These are phyloP conservation scores for Mycosarcoma mackinlayi DNA, from an alignment of 1,284 basidiomycete species.

Conservation along the genomic window DNA sequence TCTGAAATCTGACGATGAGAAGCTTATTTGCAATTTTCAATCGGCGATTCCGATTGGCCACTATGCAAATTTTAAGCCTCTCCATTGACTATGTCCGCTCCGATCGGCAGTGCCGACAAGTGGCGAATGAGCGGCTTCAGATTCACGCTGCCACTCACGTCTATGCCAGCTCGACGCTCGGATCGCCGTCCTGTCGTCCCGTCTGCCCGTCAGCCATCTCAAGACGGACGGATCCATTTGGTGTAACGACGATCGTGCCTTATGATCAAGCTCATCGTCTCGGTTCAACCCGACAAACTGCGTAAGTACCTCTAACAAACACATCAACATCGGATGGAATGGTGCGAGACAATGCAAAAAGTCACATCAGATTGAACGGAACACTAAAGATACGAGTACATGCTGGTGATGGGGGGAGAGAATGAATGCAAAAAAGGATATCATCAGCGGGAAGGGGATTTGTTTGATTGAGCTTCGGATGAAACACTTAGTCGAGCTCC, in stretches of 20 bases:
- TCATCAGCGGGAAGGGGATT: constrained; percentile 26
- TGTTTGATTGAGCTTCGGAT: constrained; percentile 13
- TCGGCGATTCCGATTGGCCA: background rate
- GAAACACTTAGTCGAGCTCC: constrained; percentile 76
- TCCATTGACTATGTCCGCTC: too few relatives aligned
- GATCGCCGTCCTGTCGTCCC: too few relatives aligned
- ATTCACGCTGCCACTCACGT: too few relatives aligned
- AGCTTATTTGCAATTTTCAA: too few relatives aligned
- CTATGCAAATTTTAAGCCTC: too few relatives aligned
- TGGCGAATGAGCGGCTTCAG: too few relatives aligned
- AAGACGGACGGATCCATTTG: too few relatives aligned
- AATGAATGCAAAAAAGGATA: constrained; percentile 31
- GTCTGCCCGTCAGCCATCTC: too few relatives aligned
- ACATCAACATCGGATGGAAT: background rate
- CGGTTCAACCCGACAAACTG: background rate
- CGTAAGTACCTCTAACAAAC: background rate
- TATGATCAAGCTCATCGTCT: background rate
- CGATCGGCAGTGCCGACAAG: too few relatives aligned
- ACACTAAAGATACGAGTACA: constrained; percentile 44
- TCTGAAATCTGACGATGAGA: too few relatives aligned
- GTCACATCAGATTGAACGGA: constrained; percentile 42
- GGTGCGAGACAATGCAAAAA: constrained; percentile 30
- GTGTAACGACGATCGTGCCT: too few relatives aligned
- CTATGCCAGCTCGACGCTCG: too few relatives aligned
- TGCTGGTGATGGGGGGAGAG: constrained; percentile 25